Base-by-base conservation (phyloP, 2,329 filamentous ascomycete species). In the Phaeosphaeria sp. region DNA sequence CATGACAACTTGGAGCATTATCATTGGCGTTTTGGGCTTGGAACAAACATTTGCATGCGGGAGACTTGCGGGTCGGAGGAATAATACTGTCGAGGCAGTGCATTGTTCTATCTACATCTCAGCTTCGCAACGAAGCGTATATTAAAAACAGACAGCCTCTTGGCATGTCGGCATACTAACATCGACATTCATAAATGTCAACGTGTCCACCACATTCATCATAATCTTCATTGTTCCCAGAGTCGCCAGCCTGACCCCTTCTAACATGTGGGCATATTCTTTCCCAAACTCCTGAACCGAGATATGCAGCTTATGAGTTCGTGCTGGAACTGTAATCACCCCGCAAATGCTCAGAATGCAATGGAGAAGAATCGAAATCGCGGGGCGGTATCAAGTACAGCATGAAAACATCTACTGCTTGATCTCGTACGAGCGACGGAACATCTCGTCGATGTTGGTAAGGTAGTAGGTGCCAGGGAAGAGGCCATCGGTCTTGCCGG, bases 391-490 rank as follows among this genome's bases (percentile, higher is more conserved):
- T 49, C 55, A 44, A 46, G 11, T 50, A 46, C 42, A 54, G 52
- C 43, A 62, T 42, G 57, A 30, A 42, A 15, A 50, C 50, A 54
- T 69, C 67, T 80, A 83, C 67, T 80, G 73, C 78, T 82, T 82
- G 67, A 84, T 73, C 67, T 76, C 79, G 67, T 84, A 84, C 25
- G 68, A 76, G 67, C 82, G 75, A 63, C 80, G 76, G 79, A 83
- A 84, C 81, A 83, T 81, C 68, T 80, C 75, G 66, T 84, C 81
- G 49, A 84, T 75, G 56, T 76, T 71, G 54, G 80, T 81, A 54
- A 84, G 79, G 72, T 83, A 84, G 74, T 84, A 84, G 7, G 81
- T 82, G 51, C 80, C 81, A 3, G 80, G 77, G 59, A 79, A 71
- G 42, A 83, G 73, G 51, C 73, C 77, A 33, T 82, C 81, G 36